Conservation (phyloP, 441 rosid species). For the Biscutella laevigata region DNA sequence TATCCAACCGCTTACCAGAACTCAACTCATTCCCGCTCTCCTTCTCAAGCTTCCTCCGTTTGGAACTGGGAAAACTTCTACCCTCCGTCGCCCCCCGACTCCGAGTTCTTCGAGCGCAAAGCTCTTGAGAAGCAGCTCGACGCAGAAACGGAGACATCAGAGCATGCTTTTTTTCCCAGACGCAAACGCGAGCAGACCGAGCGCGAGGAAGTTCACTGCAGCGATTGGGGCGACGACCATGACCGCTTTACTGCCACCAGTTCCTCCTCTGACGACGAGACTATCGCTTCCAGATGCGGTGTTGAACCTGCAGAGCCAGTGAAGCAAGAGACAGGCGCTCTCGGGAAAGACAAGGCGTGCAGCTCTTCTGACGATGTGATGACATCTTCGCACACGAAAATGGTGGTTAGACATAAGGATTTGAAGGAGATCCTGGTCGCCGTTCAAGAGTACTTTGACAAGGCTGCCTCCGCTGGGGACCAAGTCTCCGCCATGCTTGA, state of each 20-base stretch:
- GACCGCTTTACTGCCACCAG: conserved; percentile 46
- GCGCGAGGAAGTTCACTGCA: conserved; percentile 93
- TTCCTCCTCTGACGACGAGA: conserved; percentile 34
- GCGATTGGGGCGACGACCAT: conserved; percentile 86
- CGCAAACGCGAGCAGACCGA: too few relatives aligned
- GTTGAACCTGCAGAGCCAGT: conserved; percentile 33
- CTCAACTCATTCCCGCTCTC: conserved; percentile 55
- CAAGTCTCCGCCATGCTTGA: conserved; percentile 74
- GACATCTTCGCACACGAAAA: conserved; percentile 37
- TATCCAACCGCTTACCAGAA: conserved; percentile 59
- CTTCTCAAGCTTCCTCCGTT: conserved; percentile 75
- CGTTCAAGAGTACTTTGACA: conserved; percentile 57
- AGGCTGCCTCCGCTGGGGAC: conserved; percentile 75
- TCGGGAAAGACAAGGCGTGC: conserved; percentile 19
- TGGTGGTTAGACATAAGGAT: conserved; percentile 82
- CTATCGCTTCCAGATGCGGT: conserved; percentile 45
- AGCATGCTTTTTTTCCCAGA: too few relatives aligned
- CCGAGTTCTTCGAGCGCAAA: conserved; percentile 60
- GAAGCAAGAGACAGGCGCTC: conserved; percentile 26
- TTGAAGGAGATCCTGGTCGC: conserved; percentile 80
- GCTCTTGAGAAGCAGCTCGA: conserved; percentile 29
- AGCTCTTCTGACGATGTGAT: conserved; percentile 37
- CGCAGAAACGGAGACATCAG: conserved; percentile 45
- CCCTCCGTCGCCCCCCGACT: conserved; percentile 94
- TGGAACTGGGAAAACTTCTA: conserved; percentile 96